phyloP scores from a whole-genome alignment of 2,329 filamentous ascomycete genomes.

The Verticillium alfalfae region DNA sequence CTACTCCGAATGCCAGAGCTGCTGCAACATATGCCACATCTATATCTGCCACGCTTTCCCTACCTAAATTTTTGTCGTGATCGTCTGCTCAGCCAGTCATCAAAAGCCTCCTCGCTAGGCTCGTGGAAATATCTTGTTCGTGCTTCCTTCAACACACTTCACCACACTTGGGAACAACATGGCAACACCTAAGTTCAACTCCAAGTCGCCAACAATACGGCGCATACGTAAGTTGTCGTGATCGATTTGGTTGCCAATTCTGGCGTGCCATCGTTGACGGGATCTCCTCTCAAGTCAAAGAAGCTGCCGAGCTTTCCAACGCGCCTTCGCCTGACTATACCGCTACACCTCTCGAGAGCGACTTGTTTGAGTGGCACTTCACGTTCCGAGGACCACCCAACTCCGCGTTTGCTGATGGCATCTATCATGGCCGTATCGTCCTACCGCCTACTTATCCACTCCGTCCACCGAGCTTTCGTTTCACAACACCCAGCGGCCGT shows the following conservation, averaged over 20 bases:
- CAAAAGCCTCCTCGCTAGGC: too few relatives aligned
- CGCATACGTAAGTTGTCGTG: conserved; percentile 60
- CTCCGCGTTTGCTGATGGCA: conserved; percentile 71
- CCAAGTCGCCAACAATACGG: conserved; percentile 78
- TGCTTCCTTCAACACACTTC: not conserved
- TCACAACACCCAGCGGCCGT: conserved; percentile 82
- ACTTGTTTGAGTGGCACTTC: conserved; percentile 99
- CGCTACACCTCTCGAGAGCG: conserved; percentile 77
- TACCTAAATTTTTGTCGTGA: too few relatives aligned
- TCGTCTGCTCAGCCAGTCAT: too few relatives aligned
- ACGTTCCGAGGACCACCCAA: conserved; percentile 85
- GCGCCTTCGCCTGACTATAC: conserved; percentile 81
- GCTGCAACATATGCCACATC: not conserved
- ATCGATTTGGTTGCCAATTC: conserved; percentile 5
- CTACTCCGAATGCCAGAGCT: not conserved
- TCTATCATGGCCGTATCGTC: conserved; percentile 94
- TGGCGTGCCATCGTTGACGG: not conserved
- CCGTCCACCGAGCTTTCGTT: conserved; percentile 90
- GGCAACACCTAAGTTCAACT: conserved; percentile 52
- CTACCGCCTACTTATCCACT: conserved; percentile 87
- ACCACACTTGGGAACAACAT: conserved; percentile 16
- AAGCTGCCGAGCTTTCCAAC: conserved; percentile 79
- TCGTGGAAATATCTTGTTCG: not conserved
- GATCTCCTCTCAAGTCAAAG: conserved; percentile 58
- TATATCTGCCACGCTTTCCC: not conserved